Conservation (phyloP, 192 early-diverging fungal species). For the Coemansia sp. region DNA sequence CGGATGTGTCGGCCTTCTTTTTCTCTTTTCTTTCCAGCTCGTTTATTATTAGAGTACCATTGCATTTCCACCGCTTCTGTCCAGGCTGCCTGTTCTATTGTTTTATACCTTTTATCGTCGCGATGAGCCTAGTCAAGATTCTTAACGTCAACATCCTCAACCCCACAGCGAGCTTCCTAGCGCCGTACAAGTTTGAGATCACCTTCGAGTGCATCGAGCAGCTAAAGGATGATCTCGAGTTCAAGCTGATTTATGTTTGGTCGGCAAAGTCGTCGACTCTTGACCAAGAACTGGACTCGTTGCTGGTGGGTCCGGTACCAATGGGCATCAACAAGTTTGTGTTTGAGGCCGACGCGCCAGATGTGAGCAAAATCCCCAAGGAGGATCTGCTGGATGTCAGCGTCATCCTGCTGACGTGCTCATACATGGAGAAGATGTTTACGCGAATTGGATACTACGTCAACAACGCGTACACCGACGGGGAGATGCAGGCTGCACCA, state of each 20-base stretch:
- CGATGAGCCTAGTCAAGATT: constrained; percentile 79
- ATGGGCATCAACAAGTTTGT: constrained; percentile 93
- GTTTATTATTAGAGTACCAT: not conserved
- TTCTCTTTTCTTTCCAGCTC: constrained; percentile 1
- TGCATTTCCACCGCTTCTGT: not conserved
- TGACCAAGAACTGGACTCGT: constrained; percentile 93
- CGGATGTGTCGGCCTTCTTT: not conserved
- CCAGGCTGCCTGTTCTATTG: not conserved
- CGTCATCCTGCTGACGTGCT: constrained; percentile 86
- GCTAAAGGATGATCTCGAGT: constrained; percentile 92
- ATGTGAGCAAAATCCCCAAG: constrained; percentile 71
- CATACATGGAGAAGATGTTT: constrained; percentile 88
- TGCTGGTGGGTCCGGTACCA: constrained; percentile 94
- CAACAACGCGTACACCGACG: constrained; percentile 91
- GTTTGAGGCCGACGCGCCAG: constrained; percentile 73
- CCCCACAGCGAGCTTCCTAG: constrained; percentile 79
- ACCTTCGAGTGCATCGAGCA: constrained; percentile 93
- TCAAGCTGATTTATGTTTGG: constrained; percentile 95
- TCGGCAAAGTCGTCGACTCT: constrained; percentile 72
- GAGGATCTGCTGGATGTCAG: constrained; percentile 85
- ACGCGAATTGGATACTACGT: constrained; percentile 98
- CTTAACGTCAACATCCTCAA: constrained; percentile 80
- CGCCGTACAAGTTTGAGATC: constrained; percentile 89
- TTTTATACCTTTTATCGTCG: not conserved
- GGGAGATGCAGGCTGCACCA: constrained; percentile 72